Evolutionary conservation across 495 filamentous ascomycete species (phyloP).

Genomic region (Penicillium cinerascens): DNA sequence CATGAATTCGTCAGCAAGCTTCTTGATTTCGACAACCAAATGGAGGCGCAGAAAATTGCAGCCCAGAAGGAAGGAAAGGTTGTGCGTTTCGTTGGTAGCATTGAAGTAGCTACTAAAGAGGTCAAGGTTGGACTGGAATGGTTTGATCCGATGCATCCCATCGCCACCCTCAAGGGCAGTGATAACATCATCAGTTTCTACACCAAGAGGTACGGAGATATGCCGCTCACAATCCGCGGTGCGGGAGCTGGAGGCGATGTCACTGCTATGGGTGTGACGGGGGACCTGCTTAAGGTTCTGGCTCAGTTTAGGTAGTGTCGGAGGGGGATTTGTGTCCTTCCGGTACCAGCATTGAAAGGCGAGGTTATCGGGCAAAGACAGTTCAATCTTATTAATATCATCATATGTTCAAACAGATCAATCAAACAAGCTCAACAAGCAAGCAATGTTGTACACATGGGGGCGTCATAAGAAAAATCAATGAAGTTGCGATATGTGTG

Average conservation of each 20-base stretch:
- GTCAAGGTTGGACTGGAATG: constrained; percentile 88
- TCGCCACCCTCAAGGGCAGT: constrained; percentile 90
- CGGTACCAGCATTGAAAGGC: not conserved
- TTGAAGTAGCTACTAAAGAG: constrained; percentile 69
- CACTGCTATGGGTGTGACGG: constrained; percentile 92
- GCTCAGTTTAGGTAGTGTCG: not conserved
- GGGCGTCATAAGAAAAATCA: constrained; percentile 6
- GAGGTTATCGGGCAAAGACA: not conserved
- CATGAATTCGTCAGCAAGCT: constrained; percentile 78
- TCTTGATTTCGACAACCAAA: constrained; percentile 72
- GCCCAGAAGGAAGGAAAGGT: constrained; percentile 85
- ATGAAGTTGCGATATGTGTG: constrained; percentile 10
- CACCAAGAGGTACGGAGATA: constrained; percentile 85
- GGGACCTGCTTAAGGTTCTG: constrained; percentile 78
- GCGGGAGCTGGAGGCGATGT: constrained; percentile 92
- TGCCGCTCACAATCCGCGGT: constrained; percentile 91
- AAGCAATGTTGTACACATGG: not conserved
- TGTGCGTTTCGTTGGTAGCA: constrained; percentile 87
- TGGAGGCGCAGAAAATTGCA: constrained; percentile 72
- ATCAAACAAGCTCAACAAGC: not conserved
- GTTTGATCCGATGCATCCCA: constrained; percentile 76
- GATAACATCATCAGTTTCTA: constrained; percentile 99
- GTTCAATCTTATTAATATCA: not conserved
- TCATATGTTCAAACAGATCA: not conserved
- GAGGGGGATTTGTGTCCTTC: too few species aligned